Conservation (phyloP, 148 eudicot genomes). For the Silene conica region DNA sequence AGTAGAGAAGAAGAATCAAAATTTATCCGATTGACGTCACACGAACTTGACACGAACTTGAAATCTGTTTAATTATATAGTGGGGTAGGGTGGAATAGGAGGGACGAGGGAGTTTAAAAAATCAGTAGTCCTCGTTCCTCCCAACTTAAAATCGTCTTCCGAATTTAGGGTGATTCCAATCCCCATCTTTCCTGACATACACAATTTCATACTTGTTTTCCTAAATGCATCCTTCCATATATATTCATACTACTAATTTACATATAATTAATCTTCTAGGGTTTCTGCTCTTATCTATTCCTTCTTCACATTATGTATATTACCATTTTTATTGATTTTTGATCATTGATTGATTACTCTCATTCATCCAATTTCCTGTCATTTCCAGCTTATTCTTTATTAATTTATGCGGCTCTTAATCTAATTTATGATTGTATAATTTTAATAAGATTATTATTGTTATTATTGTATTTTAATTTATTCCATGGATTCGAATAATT, state of each 20-base stretch:
- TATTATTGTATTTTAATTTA: neutral
- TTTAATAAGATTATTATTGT: neutral
- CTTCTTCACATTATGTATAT: neutral
- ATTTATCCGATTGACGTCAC: no score
- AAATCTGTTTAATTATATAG: no score
- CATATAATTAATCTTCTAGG: neutral
- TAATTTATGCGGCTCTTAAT: neutral
- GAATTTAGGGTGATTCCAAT: no score
- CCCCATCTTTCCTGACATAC: neutral
- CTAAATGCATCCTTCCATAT: neutral
- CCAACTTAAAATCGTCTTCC: no score
- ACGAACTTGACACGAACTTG: no score
- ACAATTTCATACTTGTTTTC: neutral
- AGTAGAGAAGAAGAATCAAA: no score
- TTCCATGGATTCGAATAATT: conserved; percentile 22
- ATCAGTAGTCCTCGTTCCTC: no score
- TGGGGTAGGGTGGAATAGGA: no score
- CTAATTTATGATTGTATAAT: neutral
- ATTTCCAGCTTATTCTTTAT: neutral
- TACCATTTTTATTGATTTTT: neutral
- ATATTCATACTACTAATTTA: neutral
- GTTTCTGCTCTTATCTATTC: neutral
- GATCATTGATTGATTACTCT: neutral
- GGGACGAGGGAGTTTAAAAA: no score
- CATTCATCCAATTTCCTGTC: neutral